Conservation (phyloP, 306 rosid genomes). For the Prunus mongolica region DNA sequence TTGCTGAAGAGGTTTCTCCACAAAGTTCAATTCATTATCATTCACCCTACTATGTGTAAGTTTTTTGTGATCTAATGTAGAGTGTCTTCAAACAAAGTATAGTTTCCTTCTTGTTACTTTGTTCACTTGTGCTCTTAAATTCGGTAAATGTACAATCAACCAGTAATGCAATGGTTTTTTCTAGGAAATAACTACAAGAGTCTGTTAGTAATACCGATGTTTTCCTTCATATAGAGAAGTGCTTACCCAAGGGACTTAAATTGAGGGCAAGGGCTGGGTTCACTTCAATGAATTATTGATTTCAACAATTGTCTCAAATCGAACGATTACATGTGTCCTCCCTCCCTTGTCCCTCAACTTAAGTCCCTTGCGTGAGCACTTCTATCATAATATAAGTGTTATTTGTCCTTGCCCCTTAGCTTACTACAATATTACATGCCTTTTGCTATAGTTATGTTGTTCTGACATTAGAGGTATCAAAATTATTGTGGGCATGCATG, state of each 20-base stretch:
- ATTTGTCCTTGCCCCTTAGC: neutral
- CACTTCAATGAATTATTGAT: neutral
- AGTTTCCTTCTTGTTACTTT: neutral
- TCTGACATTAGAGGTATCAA: neutral
- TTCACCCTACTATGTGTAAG: conserved; percentile 52
- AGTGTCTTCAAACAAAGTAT: neutral
- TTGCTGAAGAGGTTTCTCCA: conserved; percentile 26
- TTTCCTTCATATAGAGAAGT: neutral
- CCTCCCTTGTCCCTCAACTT: too few species aligned
- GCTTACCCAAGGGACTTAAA: too few species aligned
- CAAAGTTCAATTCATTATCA: conserved; percentile 21
- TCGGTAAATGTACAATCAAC: neutral
- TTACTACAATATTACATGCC: neutral
- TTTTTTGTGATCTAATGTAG: neutral
- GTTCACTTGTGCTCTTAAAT: neutral
- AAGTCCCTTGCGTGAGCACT: too few species aligned
- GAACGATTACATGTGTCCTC: neutral
- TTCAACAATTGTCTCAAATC: neutral
- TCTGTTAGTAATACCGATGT: neutral
- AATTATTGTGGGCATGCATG: neutral
- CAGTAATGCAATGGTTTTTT: neutral
- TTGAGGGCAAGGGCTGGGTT: neutral
- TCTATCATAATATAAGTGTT: neutral
- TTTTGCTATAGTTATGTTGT: neutral
- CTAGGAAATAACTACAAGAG: neutral